A percentile compares a stretch with the other conserved stretches of the same genome.
These are phyloP conservation scores for Chaetomium tenue DNA, from an alignment of 495 filamentous ascomycete species.

Conservation along the genomic window DNA sequence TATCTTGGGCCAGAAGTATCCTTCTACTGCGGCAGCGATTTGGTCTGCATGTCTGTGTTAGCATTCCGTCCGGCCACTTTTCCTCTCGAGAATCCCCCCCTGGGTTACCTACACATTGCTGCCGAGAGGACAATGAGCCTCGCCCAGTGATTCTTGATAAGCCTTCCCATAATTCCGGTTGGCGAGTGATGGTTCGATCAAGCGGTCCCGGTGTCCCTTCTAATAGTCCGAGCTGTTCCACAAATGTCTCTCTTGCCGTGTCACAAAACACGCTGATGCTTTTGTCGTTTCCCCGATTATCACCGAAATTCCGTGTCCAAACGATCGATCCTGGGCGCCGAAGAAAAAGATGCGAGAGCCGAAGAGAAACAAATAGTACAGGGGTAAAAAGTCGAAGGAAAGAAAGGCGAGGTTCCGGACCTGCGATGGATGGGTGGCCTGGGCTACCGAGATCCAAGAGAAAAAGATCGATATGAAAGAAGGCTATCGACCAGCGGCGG, in stretches of 20 bases:
- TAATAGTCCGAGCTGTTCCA: slow-evolving; percentile 3
- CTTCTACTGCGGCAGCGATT: slow-evolving; percentile 75
- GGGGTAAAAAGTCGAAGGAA: slow-evolving; percentile 29
- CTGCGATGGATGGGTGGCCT: slow-evolving; percentile 34
- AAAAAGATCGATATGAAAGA: slow-evolving; percentile 46
- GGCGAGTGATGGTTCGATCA: slow-evolving; percentile 20
- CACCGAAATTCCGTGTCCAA: background rate
- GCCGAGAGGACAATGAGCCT: slow-evolving; percentile 86
- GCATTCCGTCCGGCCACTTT: background rate
- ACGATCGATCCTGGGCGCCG: background rate
- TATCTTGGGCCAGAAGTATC: slow-evolving; percentile 98
- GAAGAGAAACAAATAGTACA: slow-evolving; percentile 22
- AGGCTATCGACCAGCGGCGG: slow-evolving; percentile 49
- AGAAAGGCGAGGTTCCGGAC: slow-evolving; percentile 49
- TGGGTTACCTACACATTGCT: slow-evolving; percentile 65
- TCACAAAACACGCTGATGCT: slow-evolving; percentile 25
- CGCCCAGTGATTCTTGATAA: slow-evolving; percentile 99
- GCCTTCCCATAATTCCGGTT: slow-evolving; percentile 72
- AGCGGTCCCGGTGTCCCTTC: slow-evolving; percentile 4
- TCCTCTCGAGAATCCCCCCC: background rate
- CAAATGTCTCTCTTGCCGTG: slow-evolving; percentile 35
- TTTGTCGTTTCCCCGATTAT: slow-evolving; percentile 11
- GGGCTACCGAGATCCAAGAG: slow-evolving; percentile 21
- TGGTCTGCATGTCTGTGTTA: slow-evolving; percentile 59
- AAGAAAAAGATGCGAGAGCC: background rate